Evolutionary conservation across 257 asterid genomes (phyloP), one percentile per base, ranked within the genome.

Genomic region (Thymus quinquecostatus): DNA sequence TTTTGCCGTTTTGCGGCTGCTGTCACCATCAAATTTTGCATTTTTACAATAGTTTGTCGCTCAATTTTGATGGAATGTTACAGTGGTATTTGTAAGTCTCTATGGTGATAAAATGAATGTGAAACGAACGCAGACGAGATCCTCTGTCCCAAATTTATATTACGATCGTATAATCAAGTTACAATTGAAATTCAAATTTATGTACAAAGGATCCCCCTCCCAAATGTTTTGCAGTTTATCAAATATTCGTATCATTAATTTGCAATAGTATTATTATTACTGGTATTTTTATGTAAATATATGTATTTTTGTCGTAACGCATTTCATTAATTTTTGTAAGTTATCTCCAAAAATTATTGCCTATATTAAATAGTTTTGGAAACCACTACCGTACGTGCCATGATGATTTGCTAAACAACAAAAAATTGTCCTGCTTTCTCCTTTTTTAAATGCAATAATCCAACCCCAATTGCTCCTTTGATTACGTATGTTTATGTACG

Each of bases 1-100:
- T 44, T 36, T 51, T 32, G 65, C 74, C 13, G 30, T 44, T 36
- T 51, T 32, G 65, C 45, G 66, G 80, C 66, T 45, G 41, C 11
- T 76, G 64, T 64, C 72, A 48, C 61, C 56, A 5, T 57, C 76
- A 63, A 10, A 70, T n/a, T 0, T 27, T 38, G 6, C 41, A 21
- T 27, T 55, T 41, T 43, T 29, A 43, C 29, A 13, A 13, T 33
- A 30, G 14, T 41, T 33, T 41, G 65, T 69, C 56, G 56, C 34
- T 21, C 45, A n/a, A 28, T 43, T 21, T 40, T 11, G 30, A 6
- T 12, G 21, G 5, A 28, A 56, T 36, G 10, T 12, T 36, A 6
- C 40, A 36, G 21, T 21, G 21, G 21, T 21, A 21, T 21, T 21
- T 21, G 21, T 0, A 21, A 21, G 21, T 21, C 21, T 21, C 21